Evolutionary conservation across 352 stramenopile species (phyloP).

Genomic region (Globisporangium cederbergense): DNA sequence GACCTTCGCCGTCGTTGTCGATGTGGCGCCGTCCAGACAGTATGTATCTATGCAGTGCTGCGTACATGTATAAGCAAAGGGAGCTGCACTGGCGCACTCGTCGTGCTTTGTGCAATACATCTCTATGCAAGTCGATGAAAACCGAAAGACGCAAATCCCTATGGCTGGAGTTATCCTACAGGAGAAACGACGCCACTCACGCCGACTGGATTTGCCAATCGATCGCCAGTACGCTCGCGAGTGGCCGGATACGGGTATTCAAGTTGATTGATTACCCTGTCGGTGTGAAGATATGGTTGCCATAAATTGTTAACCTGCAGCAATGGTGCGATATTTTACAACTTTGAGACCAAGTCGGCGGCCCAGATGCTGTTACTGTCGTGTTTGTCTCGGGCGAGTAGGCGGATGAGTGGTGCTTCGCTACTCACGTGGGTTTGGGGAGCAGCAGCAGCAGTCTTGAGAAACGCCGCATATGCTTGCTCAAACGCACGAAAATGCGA

Average conservation of each 20-base stretch:
- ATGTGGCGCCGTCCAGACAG: neutral
- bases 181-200: neutral
- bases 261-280: neutral
- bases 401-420: no score
- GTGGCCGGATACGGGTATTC: neutral
- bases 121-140: neutral
- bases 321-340: neutral
- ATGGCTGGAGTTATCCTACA: neutral
- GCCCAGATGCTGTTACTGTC: neutral
- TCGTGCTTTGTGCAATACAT: neutral
- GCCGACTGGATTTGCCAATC: neutral
- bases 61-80: no score
- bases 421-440: neutral
- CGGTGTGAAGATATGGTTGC: neutral
- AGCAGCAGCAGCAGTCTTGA: neutral
- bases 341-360: neutral
- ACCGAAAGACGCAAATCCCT: neutral
- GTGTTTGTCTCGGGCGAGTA: neutral
- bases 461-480: neutral
- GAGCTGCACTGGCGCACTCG: neutral
- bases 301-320: neutral
- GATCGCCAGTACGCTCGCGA: neutral
- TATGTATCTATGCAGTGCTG: no score
- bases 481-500: no score
- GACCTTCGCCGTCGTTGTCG: neutral